phyloP scores from a whole-genome alignment of 1,284 basidiomycete genomes.

The Exobasidium cylindrosporum region DNA sequence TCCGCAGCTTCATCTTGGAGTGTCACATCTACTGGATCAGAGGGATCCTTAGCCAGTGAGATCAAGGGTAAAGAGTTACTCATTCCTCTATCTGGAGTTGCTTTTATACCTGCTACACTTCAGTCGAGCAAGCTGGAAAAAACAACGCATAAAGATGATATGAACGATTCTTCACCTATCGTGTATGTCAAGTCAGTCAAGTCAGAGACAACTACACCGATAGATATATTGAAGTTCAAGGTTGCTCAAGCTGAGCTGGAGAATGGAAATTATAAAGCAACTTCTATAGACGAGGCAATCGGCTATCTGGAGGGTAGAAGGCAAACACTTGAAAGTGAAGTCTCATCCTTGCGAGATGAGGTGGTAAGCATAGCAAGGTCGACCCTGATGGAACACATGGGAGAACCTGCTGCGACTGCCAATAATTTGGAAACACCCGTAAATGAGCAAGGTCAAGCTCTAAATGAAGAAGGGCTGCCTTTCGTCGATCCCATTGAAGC shows the following conservation, averaged over 20 bases:
- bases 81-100: neutral
- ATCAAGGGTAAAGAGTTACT: neutral
- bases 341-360: neutral
- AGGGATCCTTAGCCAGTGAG: neutral
- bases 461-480: slow-evolving; percentile 53
- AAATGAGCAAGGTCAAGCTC: slow-evolving; percentile 33
- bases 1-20: neutral
- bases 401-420: neutral
- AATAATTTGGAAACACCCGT: slow-evolving; percentile 6
- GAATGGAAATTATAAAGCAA: neutral
- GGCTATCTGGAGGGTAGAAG: neutral
- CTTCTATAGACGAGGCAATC: neutral
- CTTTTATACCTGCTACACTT: neutral
- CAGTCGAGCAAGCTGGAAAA: neutral
- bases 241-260: neutral
- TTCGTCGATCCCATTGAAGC: slow-evolving; percentile 48
- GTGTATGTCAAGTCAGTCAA: neutral
- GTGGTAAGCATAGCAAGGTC: neutral
- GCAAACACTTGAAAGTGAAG: neutral
- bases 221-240: neutral
- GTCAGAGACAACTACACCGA: neutral
- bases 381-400: slow-evolving; percentile 2
- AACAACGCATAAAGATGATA: neutral
- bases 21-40: neutral
- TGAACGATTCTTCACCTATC: neutral